These are phyloP conservation scores for Aspergillus pseudoviridinutans DNA, from an alignment of 2,329 filamentous ascomycete genomes.

Conservation along the genomic window DNA sequence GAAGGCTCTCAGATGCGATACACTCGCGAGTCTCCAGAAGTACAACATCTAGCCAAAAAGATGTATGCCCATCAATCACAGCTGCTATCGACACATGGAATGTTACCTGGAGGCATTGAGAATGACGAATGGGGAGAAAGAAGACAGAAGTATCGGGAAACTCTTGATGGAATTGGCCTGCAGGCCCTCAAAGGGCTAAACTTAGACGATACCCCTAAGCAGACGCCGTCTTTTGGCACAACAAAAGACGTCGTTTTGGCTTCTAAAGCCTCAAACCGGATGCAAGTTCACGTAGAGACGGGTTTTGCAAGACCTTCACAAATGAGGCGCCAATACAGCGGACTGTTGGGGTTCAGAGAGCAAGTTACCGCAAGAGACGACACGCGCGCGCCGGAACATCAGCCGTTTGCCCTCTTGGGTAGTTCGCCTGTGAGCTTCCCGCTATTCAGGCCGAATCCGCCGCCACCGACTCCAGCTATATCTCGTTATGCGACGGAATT, in stretches of 20 bases:
- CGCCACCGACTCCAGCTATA: conserved; percentile 20
- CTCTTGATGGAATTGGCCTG: conserved; percentile 39
- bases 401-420: conserved; percentile 22
- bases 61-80: conserved; percentile 42
- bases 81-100: conserved; percentile 39
- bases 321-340: conserved; percentile 5
- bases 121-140: conserved; percentile 33
- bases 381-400: conserved; percentile 17
- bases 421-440: conserved; percentile 32
- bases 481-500: conserved; percentile 51
- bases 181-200: conserved; percentile 35
- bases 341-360: conserved; percentile 16
- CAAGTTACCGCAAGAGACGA: conserved; percentile 14
- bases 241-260: conserved; percentile 20
- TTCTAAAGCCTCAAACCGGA: conserved; percentile 15
- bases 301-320: conserved; percentile 10
- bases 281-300: conserved; percentile 14
- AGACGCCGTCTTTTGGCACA: conserved; percentile 16
- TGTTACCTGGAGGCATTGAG: conserved; percentile 38
- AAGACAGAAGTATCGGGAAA: conserved; percentile 41
- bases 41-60: conserved; percentile 38
- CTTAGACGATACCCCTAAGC: conserved; percentile 17
- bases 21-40: conserved; percentile 41
- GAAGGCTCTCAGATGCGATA: conserved; percentile 30
- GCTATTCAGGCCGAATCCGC: conserved; percentile 23